phyloP scores from a whole-genome alignment of 2,329 filamentous ascomycete genomes.

The Sphaerulina musiva region DNA sequence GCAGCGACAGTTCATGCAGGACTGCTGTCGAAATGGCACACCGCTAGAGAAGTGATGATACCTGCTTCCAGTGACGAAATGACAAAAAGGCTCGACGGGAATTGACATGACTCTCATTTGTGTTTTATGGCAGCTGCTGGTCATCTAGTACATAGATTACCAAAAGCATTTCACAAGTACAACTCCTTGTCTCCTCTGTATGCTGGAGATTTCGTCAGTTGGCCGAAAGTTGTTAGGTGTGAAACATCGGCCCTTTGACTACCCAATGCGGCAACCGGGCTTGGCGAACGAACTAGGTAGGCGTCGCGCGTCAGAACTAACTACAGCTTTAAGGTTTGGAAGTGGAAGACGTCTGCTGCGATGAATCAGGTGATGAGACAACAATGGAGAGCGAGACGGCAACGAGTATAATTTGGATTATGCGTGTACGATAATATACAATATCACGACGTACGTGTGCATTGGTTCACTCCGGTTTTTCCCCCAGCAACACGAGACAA shows the following conservation, averaged over 20 bases:
- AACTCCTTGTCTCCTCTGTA: neutral
- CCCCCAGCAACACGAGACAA: no score
- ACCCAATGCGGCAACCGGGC: neutral
- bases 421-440: slow-evolving; percentile 4
- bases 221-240: no score
- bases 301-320: no score
- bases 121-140: slow-evolving; percentile 19
- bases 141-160: slow-evolving; percentile 18
- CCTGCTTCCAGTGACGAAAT: slow-evolving; percentile 16
- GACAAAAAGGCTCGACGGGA: slow-evolving; percentile 13
- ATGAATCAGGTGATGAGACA: neutral
- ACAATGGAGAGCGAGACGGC: neutral
- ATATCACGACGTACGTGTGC: neutral
- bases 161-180: slow-evolving; percentile 17
- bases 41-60: slow-evolving; percentile 17
- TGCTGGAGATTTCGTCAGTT: no score
- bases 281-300: neutral
- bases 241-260: neutral
- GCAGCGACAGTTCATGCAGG: slow-evolving; percentile 15
- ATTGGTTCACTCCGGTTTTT: neutral
- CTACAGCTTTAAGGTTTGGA: no score
- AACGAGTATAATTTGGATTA: neutral
- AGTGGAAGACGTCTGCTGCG: no score
- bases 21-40: slow-evolving; percentile 15
- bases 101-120: slow-evolving; percentile 23